These are phyloP conservation scores for Acmispon strigosus DNA, from an alignment of 306 rosid genomes.

Conservation along the genomic window DNA sequence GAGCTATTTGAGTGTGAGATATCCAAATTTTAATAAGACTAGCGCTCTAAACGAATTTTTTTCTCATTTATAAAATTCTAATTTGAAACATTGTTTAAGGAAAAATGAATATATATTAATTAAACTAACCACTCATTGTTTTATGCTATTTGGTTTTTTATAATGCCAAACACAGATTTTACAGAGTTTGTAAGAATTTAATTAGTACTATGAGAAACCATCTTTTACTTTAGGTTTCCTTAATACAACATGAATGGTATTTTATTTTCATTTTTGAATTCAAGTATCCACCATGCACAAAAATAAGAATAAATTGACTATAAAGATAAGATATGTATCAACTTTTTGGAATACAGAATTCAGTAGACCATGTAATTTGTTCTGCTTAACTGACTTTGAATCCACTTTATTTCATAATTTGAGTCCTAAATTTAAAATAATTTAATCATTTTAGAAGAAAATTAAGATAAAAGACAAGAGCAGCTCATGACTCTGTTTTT, in stretches of 20 bases:
- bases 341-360: constrained; percentile 8
- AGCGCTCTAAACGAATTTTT: too few species aligned
- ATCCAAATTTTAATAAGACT: too few species aligned
- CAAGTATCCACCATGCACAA: not conserved
- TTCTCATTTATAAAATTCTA: too few species aligned
- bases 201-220: not conserved
- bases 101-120: too few species aligned
- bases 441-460: not conserved
- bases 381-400: constrained; percentile 15
- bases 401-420: constrained; percentile 9
- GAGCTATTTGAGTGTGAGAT: not conserved
- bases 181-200: not conserved
- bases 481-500: constrained; percentile 3
- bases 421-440: constrained; percentile 10
- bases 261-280: not conserved
- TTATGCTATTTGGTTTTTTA: too few species aligned
- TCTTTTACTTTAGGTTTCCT: not conserved
- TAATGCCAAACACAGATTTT: not conserved
- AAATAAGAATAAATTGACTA: constrained; percentile 18
- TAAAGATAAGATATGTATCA: constrained; percentile 6
- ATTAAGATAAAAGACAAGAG: constrained; percentile 13
- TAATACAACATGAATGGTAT: not conserved
- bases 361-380: constrained; percentile 15
- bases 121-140: too few species aligned
- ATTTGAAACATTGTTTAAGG: too few species aligned